Evolutionary conservation across 1,284 basidiomycete species (phyloP).

Genomic region (Sanguinoderma infundibulare): DNA sequence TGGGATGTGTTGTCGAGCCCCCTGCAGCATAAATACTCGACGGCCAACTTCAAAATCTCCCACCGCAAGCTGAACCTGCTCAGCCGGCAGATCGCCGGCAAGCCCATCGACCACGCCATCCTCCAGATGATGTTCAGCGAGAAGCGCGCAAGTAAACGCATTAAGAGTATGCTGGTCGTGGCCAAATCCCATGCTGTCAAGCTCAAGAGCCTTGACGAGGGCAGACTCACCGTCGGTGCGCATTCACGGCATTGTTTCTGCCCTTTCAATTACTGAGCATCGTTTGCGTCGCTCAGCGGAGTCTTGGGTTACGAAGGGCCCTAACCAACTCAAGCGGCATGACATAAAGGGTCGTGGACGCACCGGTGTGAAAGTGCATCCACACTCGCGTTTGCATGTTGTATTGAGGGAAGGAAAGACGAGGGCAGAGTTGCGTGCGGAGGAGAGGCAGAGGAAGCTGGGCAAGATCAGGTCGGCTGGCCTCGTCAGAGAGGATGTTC

Average conservation of each 20-base stretch:
- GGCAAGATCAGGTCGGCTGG: constrained; percentile 82
- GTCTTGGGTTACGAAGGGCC: constrained; percentile 93
- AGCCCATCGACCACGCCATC: constrained; percentile 93
- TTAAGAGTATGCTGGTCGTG: constrained; percentile 88
- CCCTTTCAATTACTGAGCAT: not conserved
- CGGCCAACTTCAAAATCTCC: constrained; percentile 91
- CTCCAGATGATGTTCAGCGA: constrained; percentile 96
- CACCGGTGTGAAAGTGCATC: constrained; percentile 80
- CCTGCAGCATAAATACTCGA: constrained; percentile 87
- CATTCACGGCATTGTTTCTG: constrained; percentile 27
- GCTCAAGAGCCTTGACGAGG: constrained; percentile 77
- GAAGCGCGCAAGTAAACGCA: constrained; percentile 84
- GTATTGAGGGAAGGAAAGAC: constrained; percentile 87
- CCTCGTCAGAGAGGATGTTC: constrained; percentile 77
- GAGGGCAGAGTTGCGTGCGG: constrained; percentile 67
- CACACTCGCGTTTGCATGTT: constrained; percentile 79
- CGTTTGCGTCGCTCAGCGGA: constrained; percentile 62
- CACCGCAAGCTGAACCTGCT: constrained; percentile 92
- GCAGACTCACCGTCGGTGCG: constrained; percentile 84
- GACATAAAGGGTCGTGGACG: constrained; percentile 89
- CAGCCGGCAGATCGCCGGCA: constrained; percentile 84
- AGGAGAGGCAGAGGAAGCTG: constrained; percentile 69
- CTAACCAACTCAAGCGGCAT: constrained; percentile 64
- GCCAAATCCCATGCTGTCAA: constrained; percentile 87
- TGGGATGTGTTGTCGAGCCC: not conserved